A percentile compares a stretch with the other conserved stretches of the same genome.
Evolutionary conservation across 208 protist genomes (phyloP).

Genomic region (Trypanosoma scelopori): DNA sequence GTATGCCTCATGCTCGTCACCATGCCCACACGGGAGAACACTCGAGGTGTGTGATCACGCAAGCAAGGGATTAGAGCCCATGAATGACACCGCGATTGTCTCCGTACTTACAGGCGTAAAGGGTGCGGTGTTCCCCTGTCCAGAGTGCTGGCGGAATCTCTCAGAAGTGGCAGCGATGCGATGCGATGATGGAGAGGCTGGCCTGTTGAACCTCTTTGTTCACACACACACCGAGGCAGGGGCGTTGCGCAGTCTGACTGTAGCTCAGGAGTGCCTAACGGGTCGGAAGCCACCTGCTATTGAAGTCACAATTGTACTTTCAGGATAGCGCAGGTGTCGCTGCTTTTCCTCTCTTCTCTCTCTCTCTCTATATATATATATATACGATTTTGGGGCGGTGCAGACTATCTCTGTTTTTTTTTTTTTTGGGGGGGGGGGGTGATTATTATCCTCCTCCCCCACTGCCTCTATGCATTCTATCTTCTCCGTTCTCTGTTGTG

Average conservation of each 20-base stretch:
- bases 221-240: constrained; percentile 11
- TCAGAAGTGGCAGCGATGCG: constrained; percentile 47
- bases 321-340: not conserved
- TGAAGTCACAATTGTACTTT: constrained; percentile 29
- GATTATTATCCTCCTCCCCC: no score
- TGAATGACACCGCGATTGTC: not conserved
- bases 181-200: constrained; percentile 13
- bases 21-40: not conserved
- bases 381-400: not conserved
- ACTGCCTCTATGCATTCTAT: no score
- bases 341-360: not conserved
- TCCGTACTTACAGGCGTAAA: not conserved
- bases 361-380: not conserved
- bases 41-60: not conserved
- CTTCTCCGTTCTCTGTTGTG: no score
- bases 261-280: constrained; percentile 15
- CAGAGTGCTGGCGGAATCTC: constrained; percentile 77
- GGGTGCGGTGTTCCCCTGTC: constrained; percentile 58
- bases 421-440: no score
- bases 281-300: constrained; percentile 1
- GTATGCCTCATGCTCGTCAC: constrained; percentile 13
- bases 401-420: no score
- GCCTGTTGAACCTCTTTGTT: constrained; percentile 52
- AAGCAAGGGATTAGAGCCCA: not conserved
- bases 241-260: constrained; percentile 10